These are phyloP conservation scores for Tricharina praecox DNA, from an alignment of 495 filamentous ascomycete species.

Conservation along the genomic window DNA sequence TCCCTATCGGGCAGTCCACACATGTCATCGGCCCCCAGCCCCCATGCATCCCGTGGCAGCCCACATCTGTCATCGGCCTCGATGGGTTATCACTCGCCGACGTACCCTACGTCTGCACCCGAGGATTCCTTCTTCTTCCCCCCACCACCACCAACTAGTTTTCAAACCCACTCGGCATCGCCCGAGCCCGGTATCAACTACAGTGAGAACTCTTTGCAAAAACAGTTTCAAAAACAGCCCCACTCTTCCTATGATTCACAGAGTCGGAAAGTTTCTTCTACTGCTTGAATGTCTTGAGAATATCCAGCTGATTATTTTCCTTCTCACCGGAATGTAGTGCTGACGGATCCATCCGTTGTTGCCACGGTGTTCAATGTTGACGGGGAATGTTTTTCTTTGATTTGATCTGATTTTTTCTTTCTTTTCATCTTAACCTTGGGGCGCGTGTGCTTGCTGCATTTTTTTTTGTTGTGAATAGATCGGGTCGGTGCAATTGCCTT, in stretches of 20 bases:
- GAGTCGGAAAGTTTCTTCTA: not conserved
- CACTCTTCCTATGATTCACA: not conserved
- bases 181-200: slow-evolving; percentile 15
- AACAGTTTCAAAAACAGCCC: not conserved
- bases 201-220: slow-evolving; percentile 1
- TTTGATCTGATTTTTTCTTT: not conserved
- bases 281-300: not conserved
- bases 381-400: not conserved
- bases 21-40: slow-evolving; percentile 20
- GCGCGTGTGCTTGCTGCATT: not conserved
- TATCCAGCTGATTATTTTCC: not conserved
- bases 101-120: slow-evolving; percentile 19
- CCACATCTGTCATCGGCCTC: slow-evolving; percentile 16
- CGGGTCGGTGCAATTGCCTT: not conserved
- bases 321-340: not conserved
- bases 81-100: slow-evolving; percentile 21
- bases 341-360: not conserved
- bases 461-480: not conserved
- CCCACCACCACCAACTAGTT: slow-evolving; percentile 17
- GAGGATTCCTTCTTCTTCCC: slow-evolving; percentile 24
- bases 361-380: not conserved
- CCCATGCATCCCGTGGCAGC: slow-evolving; percentile 19
- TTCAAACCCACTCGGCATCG: slow-evolving; percentile 14
- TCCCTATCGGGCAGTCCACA: slow-evolving; percentile 23
- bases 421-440: not conserved